Base-by-base conservation (phyloP, 2,329 filamentous ascomycete genomes). In the Fusarium scirpi region DNA sequence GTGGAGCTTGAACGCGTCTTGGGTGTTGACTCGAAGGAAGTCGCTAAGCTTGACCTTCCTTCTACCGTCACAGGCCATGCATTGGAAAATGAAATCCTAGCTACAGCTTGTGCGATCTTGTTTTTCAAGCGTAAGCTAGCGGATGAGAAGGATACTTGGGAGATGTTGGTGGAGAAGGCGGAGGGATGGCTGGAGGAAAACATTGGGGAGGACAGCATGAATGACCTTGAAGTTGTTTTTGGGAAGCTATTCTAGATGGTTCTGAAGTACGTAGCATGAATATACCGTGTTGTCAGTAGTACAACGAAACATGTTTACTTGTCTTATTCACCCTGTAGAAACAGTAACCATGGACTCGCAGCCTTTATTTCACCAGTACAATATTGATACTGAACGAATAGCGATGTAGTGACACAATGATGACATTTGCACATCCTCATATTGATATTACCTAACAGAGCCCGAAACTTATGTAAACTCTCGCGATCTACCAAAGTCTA, bases 141-240 rank as follows among this genome's bases (percentile, higher is more conserved):
- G 0, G 78, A 67, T 0, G 81, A 87, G 53, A 79, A 81, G 74
- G 89, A 89, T 4, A 82, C 83, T 9, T 92, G 90, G 90, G 89
- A 90, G 66, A 81, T 92, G 82, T 79, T 92, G 41, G 87, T 85
- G 18, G 85, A 86, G 12, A 91, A 91, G 81, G 89, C 87, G 0
- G 82, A 79, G 72, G 73, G 48, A 0, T 91, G 87, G 86, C 56
- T 90, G 34, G 57, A 66, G 41, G 62, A 62, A 3, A 67, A 67
- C 8, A 55, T 73, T 12, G 73, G 68, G 1, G 61, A 59, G 18
- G 55, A 58, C 8, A 45, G 32, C 2, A 44, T 64, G 24, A 40
- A 67, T 18, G 67, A 58, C 7, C 49, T 79, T 47, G 49, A 73
- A 27, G 47, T 16, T 56, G 10, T 49, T 24, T 53, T 78, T 13